Conservation (phyloP, 495 filamentous ascomycete genomes). For the Penicillium cinerascens region DNA sequence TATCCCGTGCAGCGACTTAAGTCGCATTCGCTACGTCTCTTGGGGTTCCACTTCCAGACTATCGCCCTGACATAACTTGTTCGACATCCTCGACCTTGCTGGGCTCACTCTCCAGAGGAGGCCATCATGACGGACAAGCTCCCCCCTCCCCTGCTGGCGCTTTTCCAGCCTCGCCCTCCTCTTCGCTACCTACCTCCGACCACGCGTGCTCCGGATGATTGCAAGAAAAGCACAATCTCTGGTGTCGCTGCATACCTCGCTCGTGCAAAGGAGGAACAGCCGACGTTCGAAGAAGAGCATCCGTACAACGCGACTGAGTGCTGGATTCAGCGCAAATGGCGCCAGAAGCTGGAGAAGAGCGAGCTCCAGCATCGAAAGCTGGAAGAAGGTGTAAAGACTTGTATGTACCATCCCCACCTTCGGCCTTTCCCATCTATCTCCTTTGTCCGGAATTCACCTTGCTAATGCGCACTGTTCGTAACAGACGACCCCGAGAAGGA, state of each 20-base stretch:
- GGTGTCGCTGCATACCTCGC: slow-evolving; percentile 73
- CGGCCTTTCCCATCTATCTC: not conserved
- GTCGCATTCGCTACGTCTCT: not conserved
- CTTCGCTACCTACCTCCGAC: slow-evolving; percentile 82
- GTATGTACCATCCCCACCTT: slow-evolving; percentile 47
- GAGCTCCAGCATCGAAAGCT: slow-evolving; percentile 52
- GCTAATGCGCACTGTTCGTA: slow-evolving; percentile 5
- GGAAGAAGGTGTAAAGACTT: slow-evolving; percentile 62
- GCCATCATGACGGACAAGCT: slow-evolving; percentile 88
- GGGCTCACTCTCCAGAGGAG: not conserved
- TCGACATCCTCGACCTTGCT: not conserved
- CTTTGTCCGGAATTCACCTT: not conserved
- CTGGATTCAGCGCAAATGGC: slow-evolving; percentile 82
- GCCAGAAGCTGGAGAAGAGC: slow-evolving; percentile 74
- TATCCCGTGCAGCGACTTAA: not conserved
- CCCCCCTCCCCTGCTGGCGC: slow-evolving; percentile 83
- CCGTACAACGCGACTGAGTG: slow-evolving; percentile 85
- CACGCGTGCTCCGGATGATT: slow-evolving; percentile 80
- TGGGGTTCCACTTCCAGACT: not conserved
- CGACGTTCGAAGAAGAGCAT: slow-evolving; percentile 55
- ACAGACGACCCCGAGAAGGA: slow-evolving; percentile 66
- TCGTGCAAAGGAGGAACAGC: slow-evolving; percentile 53
- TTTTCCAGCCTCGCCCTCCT: slow-evolving; percentile 90
- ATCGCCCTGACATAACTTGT: not conserved
- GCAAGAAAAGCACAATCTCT: slow-evolving; percentile 60